Evolutionary conservation across 441 rosid genomes (phyloP).

Genomic region (Brassica balearica): DNA sequence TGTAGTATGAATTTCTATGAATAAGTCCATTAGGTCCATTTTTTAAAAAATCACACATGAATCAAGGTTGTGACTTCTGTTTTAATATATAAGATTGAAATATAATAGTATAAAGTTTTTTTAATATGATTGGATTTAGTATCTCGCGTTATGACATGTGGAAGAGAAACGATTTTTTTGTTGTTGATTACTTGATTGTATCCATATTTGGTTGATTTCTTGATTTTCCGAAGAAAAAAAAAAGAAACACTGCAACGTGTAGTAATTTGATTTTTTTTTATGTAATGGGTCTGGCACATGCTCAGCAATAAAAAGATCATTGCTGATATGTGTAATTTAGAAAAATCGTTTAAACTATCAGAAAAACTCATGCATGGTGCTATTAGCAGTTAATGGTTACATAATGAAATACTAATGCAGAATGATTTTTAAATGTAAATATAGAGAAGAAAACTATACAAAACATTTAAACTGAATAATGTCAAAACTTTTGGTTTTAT

Average conservation of each 20-base stretch:
- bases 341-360: neutral
- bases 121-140: no score
- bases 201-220: conserved; percentile 7
- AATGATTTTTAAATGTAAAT: neutral
- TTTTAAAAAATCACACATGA: no score
- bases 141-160: no score
- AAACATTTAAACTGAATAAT: no score
- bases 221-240: neutral
- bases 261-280: neutral
- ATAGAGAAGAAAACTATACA: no score
- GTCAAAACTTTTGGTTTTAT: conserved; percentile 1
- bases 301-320: neutral
- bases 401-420: neutral
- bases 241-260: conserved; percentile 17
- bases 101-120: no score
- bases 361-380: neutral
- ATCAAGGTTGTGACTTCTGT: no score
- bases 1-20: no score
- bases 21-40: no score
- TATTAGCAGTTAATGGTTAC: neutral
- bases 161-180: conserved; percentile 2
- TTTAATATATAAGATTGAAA: no score
- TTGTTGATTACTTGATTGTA: conserved; percentile 22
- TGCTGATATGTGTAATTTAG: neutral
- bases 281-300: conserved; percentile 1